phyloP scores from a whole-genome alignment of 2,329 filamentous ascomycete species.

The Thelonectria discophora region DNA sequence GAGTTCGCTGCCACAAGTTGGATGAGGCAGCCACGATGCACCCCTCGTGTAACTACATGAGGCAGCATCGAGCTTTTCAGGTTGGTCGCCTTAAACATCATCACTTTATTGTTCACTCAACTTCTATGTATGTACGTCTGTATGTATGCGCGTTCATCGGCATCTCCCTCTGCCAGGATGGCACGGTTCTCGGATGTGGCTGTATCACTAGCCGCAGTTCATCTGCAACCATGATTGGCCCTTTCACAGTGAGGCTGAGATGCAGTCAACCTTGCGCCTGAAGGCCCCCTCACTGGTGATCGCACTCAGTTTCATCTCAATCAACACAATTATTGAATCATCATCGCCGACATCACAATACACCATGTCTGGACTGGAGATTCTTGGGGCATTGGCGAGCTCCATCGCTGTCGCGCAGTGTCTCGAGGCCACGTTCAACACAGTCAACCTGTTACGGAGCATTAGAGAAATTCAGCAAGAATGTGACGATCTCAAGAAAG shows the following conservation, averaged over 20 bases:
- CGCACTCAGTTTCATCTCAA: background rate
- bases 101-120: background rate
- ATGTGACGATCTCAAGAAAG: conserved; percentile 1
- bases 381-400: background rate
- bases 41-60: no score
- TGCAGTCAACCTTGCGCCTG: background rate
- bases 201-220: background rate
- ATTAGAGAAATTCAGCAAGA: conserved; percentile 7
- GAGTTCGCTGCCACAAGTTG: conserved; percentile 29
- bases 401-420: background rate
- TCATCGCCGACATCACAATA: no score
- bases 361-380: conserved; percentile 4
- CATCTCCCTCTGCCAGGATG: no score
- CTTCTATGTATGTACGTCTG: no score
- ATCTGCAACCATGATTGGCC: background rate
- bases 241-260: background rate
- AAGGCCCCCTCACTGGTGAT: background rate
- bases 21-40: conserved; percentile 31
- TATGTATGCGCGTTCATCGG: no score
- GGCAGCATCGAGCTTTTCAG: no score
- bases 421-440: background rate
- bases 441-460: background rate
- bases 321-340: background rate
- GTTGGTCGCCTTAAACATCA: no score
- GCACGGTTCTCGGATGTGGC: background rate